Evolutionary conservation across 73 alveolate species (phyloP).

Genomic region (Tetrahymena thermophila): DNA sequence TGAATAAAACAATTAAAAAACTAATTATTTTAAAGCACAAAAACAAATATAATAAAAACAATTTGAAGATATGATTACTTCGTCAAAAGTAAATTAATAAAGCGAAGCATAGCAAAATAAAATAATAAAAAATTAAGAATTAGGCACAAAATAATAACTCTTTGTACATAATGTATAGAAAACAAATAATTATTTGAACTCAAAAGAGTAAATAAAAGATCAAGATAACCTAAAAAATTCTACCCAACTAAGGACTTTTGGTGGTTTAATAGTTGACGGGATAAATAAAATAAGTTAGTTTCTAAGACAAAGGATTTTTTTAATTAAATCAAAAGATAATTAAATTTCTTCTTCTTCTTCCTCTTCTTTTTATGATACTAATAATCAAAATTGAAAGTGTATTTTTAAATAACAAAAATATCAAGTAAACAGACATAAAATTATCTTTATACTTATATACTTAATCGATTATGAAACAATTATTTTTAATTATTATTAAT

Average conservation of each 20-base stretch:
- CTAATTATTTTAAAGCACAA: too few relatives aligned
- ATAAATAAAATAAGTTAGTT: background rate
- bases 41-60: background rate
- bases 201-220: background rate
- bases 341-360: background rate
- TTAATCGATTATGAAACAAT: too few relatives aligned
- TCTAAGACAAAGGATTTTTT: background rate
- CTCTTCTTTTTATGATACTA: background rate
- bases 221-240: background rate
- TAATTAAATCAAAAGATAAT: background rate
- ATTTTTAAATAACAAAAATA: background rate
- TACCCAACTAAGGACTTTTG: background rate
- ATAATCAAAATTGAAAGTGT: background rate
- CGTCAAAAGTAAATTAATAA: background rate
- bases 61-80: background rate
- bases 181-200: background rate
- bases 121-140: background rate
- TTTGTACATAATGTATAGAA: background rate
- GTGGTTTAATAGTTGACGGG: background rate
- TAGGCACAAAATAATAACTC: background rate
- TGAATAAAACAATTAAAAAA: too few relatives aligned
- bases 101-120: background rate
- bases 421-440: background rate
- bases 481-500: too few relatives aligned
- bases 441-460: too few relatives aligned